These are phyloP conservation scores for Capsella bursapastoris DNA, from an alignment of 345 rosid species.

Conservation along the genomic window DNA sequence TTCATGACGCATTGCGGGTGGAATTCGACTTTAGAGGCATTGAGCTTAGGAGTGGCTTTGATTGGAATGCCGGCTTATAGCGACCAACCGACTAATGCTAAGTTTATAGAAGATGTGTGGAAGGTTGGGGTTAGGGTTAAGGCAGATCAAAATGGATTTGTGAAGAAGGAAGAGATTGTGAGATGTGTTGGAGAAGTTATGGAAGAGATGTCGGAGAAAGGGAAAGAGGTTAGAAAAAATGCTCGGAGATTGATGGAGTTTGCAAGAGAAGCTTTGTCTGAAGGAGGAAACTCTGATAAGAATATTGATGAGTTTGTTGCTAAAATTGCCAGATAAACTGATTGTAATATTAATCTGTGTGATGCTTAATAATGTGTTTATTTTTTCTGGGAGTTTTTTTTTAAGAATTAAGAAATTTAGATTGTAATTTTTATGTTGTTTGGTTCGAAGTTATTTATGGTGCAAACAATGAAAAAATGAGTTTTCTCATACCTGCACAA, in stretches of 20 bases:
- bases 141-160: conserved; percentile 36
- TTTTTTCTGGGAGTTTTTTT: neutral
- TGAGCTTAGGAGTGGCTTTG: conserved; percentile 63
- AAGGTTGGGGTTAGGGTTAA: conserved; percentile 54
- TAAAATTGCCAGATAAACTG: conserved; percentile 30
- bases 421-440: neutral
- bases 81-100: conserved; percentile 49
- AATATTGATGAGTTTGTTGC: conserved; percentile 51
- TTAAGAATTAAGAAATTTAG: neutral
- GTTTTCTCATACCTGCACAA: no score
- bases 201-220: conserved; percentile 46
- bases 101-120: conserved; percentile 50
- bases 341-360: neutral
- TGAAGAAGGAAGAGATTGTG: conserved; percentile 41
- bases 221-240: conserved; percentile 42
- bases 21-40: conserved; percentile 67
- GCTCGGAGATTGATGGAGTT: conserved; percentile 33
- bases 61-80: conserved; percentile 46
- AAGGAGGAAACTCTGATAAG: conserved; percentile 50
- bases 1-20: conserved; percentile 67
- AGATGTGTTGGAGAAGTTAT: conserved; percentile 44
- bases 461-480: neutral
- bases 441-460: conserved; percentile 14
- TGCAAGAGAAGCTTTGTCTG: conserved; percentile 47
- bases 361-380: conserved; percentile 13